Evolutionary conservation across 2,329 filamentous ascomycete genomes (phyloP).

Genomic region (Ceratocystis alfenasii): DNA sequence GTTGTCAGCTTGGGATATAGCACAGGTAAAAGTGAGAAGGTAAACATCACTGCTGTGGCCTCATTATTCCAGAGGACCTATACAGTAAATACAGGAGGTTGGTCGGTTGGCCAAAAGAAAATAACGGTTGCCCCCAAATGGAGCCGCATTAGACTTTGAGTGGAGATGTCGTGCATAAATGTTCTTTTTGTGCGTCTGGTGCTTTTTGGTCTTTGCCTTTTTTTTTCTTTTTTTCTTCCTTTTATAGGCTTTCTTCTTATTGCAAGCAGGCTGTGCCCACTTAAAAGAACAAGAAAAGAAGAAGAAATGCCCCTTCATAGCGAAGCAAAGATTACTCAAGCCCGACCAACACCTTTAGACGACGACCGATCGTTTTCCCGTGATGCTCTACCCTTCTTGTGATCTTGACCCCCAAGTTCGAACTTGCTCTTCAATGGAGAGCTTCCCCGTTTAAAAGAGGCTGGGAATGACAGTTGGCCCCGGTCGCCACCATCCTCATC

Average conservation of each 20-base stretch:
- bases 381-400: slow-evolving; percentile 13
- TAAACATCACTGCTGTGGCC: background rate
- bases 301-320: background rate
- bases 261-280: background rate
- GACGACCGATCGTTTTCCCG: slow-evolving; percentile 13
- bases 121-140: slow-evolving; percentile 13
- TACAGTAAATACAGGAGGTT: slow-evolving; percentile 18
- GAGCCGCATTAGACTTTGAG: slow-evolving; percentile 14
- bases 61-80: slow-evolving; percentile 19
- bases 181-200: slow-evolving; percentile 15
- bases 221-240: background rate
- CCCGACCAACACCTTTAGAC: slow-evolving; percentile 12
- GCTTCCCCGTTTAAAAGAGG: slow-evolving; percentile 10
- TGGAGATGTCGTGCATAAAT: slow-evolving; percentile 15
- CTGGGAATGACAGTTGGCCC: background rate
- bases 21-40: background rate
- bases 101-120: slow-evolving; percentile 13
- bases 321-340: slow-evolving; percentile 4
- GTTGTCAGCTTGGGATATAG: too few species aligned
- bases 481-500: slow-evolving; percentile 16
- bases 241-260: background rate
- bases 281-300: background rate
- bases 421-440: slow-evolving; percentile 16
- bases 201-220: slow-evolving; percentile 15
- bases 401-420: slow-evolving; percentile 5